Conservation (phyloP, 1,284 basidiomycete genomes). For the Sphagnurus paluster region DNA sequence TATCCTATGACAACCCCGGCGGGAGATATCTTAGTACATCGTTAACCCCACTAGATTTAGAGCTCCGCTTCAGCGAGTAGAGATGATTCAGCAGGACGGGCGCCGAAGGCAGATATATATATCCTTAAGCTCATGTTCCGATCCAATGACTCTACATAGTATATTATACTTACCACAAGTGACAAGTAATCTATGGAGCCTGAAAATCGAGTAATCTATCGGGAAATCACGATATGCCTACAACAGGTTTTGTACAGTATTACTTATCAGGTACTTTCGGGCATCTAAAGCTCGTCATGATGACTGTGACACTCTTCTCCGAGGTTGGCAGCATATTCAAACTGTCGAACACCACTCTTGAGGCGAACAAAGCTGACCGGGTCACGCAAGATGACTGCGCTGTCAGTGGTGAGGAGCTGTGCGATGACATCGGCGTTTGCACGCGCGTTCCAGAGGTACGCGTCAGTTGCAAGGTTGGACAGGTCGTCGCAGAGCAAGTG, state of each 20-base stretch:
- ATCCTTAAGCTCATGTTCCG: too few relatives aligned
- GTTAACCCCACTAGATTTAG: too few relatives aligned
- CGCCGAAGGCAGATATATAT: too few relatives aligned
- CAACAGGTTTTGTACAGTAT: constrained; percentile 1
- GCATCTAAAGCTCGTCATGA: constrained; percentile 6
- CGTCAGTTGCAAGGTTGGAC: constrained; percentile 8
- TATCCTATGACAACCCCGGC: too few relatives aligned
- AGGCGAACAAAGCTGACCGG: not conserved
- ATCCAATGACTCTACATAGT: too few relatives aligned
- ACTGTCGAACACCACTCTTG: constrained; percentile 1
- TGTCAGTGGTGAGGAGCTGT: constrained; percentile 9
- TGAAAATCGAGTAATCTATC: too few relatives aligned
- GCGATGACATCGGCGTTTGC: constrained; percentile 15
- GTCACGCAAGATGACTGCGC: constrained; percentile 10
- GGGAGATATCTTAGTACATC: too few relatives aligned
- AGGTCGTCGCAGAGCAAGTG: constrained; percentile 14
- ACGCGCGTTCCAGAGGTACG: constrained; percentile 16
- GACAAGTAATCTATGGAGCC: too few relatives aligned
- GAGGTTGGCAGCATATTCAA: constrained; percentile 7
- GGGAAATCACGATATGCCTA: too few relatives aligned
- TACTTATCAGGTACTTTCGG: not conserved
- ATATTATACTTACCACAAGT: too few relatives aligned
- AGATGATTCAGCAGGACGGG: too few relatives aligned
- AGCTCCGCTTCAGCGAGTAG: too few relatives aligned
- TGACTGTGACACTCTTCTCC: constrained; percentile 12